These are phyloP conservation scores for Lonicera japonica DNA, from an alignment of 129 eudicot species.

Conservation along the genomic window DNA sequence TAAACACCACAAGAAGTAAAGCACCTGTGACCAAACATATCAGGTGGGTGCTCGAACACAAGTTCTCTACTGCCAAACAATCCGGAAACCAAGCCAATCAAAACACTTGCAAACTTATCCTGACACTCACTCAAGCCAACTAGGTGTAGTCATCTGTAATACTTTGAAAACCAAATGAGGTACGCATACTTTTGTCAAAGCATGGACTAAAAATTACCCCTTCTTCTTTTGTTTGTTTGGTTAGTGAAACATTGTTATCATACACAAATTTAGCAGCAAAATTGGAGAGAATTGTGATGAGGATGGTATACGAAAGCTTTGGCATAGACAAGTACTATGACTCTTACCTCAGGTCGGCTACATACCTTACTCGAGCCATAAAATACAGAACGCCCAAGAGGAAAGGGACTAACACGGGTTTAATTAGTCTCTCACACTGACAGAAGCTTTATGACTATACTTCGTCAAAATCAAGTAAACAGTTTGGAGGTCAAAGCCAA, in stretches of 20 bases:
- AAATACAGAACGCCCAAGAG: slow-evolving; percentile 26
- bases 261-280: slow-evolving; percentile 22
- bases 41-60: too few species aligned
- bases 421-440: slow-evolving; percentile 36
- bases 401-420: slow-evolving; percentile 25
- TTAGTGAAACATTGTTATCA: slow-evolving; percentile 28
- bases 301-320: slow-evolving; percentile 34
- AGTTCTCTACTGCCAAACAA: too few species aligned
- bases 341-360: slow-evolving; percentile 21
- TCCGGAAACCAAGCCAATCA: too few species aligned
- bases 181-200: too few species aligned
- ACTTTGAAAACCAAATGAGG: too few species aligned
- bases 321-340: slow-evolving; percentile 26
- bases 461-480: slow-evolving; percentile 36
- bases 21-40: too few species aligned
- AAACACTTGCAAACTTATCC: too few species aligned
- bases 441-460: slow-evolving; percentile 40
- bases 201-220: too few species aligned
- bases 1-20: too few species aligned
- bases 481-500: slow-evolving; percentile 45
- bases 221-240: neutral
- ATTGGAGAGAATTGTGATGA: slow-evolving; percentile 23
- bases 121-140: too few species aligned
- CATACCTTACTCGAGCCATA: slow-evolving; percentile 28
- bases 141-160: too few species aligned